Evolutionary conservation across 208 protist genomes (phyloP).

Genomic region (Herpetomonas samuelpessoai): DNA sequence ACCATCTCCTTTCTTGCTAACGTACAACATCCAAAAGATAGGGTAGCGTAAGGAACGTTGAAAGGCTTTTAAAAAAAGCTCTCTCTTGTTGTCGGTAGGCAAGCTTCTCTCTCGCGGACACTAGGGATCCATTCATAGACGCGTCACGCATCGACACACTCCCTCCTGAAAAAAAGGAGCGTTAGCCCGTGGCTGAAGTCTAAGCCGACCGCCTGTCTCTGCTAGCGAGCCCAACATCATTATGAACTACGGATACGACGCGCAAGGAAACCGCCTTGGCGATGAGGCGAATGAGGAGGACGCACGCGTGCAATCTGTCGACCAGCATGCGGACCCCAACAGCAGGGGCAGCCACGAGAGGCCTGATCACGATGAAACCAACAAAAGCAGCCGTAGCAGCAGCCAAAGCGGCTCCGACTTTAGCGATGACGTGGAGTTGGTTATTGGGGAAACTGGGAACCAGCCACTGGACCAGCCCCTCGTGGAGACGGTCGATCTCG

Average conservation of each 20-base stretch:
- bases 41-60: too few relatives aligned
- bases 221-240: not conserved
- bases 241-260: conserved; percentile 83
- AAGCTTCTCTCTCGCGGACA: too few relatives aligned
- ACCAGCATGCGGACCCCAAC: conserved; percentile 16
- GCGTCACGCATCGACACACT: too few relatives aligned
- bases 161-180: not conserved
- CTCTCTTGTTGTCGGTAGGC: too few relatives aligned
- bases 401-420: conserved; percentile 31
- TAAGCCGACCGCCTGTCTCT: not conserved
- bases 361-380: conserved; percentile 6
- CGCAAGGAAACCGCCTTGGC: conserved; percentile 41
- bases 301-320: conserved; percentile 21
- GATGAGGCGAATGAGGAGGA: conserved; percentile 19
- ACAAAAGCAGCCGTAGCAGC: not conserved
- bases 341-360: conserved; percentile 16
- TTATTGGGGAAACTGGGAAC: conserved; percentile 72
- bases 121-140: too few relatives aligned
- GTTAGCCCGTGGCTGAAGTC: not conserved
- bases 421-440: conserved; percentile 79
- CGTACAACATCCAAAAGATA: too few relatives aligned
- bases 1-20: too few relatives aligned
- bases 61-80: too few relatives aligned
- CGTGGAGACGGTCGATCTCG: conserved; percentile 34
- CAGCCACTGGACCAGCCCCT: conserved; percentile 65